Evolutionary conservation across 495 filamentous ascomycete genomes (phyloP), one percentile per base, ranked within the genome.

Genomic region (Talaromyces thailandensis): DNA sequence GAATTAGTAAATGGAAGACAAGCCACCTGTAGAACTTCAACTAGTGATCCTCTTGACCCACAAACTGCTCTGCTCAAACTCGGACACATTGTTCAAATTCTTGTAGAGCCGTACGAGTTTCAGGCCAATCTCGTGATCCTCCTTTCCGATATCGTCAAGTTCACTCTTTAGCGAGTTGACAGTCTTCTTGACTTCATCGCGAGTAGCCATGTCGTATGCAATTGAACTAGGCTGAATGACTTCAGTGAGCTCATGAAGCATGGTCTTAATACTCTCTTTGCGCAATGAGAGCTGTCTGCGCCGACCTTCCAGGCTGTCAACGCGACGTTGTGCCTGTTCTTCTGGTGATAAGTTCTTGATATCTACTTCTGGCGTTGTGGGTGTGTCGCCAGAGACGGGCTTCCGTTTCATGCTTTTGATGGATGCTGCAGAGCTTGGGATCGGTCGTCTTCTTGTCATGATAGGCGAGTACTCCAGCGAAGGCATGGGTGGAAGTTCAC

Each of bases 61-160:
- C 18, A 97, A 72, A 62, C 84, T 84, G 5, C 85, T 90, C 11
- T 85, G 84, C 64, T 90, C 86, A 56, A 86, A 81, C 51, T 82
- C 80, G 67, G 92, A 88, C 51, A 82, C 76, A 66, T 91, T 82
- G 69, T 93, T 90, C 61, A 84, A 76, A 62, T 88, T 81, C 72
- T 90, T 93, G 75, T 86, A 93, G 6, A 90, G 89, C 56, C 92
- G 75, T 68, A 93, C 85, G 48, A 96, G 71, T 75, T 86, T 90
- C 67, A 98, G 69, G 9, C 93, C 93, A 43, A 93, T 77, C 64
- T 96, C 93, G 69, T 96, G 91, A 68, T 92, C 86, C 73, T 94
- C 86, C 62, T 84, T 79, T 75, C 84, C 82, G 25, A 96, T 84
- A 58, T 95, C 91, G 7, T 87, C 87, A 40, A 95, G 80, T 71